A percentile compares a stretch with the other conserved stretches of the same genome.
phyloP scores from a whole-genome alignment of 2,329 filamentous ascomycete species.

The Triangularia setosa region DNA sequence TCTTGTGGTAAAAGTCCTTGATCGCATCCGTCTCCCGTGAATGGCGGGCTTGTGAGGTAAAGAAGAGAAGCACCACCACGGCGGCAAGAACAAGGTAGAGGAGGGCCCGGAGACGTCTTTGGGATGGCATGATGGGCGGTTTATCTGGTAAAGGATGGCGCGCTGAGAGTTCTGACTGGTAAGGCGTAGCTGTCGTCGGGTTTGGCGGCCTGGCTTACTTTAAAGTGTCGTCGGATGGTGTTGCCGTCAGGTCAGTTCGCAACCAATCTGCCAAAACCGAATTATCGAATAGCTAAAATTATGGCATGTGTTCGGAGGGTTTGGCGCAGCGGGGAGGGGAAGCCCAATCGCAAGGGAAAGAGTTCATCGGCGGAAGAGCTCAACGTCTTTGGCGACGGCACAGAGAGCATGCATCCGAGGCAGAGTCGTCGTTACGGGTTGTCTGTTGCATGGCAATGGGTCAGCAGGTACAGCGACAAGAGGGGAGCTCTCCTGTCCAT shows the following conservation, averaged over 20 bases:
- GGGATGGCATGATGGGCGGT: constrained; percentile 25
- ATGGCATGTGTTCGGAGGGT: background rate
- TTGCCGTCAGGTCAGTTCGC: background rate
- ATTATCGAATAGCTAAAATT: background rate
- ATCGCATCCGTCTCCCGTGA: constrained; percentile 45
- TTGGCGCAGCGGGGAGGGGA: background rate
- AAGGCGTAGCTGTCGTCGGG: background rate
- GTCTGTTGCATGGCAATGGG: background rate
- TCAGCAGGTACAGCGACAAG: constrained; percentile 2
- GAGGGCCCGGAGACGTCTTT: constrained; percentile 35
- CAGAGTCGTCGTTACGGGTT: background rate
- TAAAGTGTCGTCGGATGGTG: background rate
- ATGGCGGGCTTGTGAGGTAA: constrained; percentile 58
- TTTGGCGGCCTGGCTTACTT: background rate
- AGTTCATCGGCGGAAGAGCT: background rate
- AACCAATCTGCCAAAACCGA: background rate
- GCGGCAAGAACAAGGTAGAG: constrained; percentile 60
- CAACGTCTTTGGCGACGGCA: background rate
- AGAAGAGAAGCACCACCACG: constrained; percentile 68
- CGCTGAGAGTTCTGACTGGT: background rate
- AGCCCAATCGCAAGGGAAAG: background rate
- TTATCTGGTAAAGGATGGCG: background rate
- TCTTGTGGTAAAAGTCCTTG: constrained; percentile 59
- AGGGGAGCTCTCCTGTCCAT: background rate
- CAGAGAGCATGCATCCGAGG: background rate